These are phyloP conservation scores for Xylaria sp. DNA, from an alignment of 2,329 filamentous ascomycete genomes.

Conservation along the genomic window DNA sequence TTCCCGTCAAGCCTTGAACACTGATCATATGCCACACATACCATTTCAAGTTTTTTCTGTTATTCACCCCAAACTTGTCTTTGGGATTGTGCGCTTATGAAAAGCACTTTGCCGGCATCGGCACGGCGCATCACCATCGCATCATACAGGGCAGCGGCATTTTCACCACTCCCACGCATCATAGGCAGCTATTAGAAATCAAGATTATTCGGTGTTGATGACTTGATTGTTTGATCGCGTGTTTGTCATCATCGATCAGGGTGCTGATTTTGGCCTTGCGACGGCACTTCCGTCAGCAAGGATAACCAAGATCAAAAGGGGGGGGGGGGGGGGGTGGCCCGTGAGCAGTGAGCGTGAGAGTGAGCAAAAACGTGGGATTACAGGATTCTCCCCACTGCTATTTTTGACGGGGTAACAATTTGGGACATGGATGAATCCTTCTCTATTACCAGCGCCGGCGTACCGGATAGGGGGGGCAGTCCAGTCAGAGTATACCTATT, in stretches of 20 bases:
- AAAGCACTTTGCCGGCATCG: conserved; percentile 32
- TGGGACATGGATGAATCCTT: conserved; percentile 32
- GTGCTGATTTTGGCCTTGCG: conserved; percentile 29
- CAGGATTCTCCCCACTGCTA: conserved; percentile 38
- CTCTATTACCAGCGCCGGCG: conserved; percentile 33
- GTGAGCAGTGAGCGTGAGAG: conserved; percentile 18
- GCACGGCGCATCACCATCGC: conserved; percentile 26
- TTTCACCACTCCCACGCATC: conserved; percentile 17
- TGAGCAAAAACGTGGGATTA: conserved; percentile 37
- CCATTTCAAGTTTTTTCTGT: conserved; percentile 26
- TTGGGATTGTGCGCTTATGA: conserved; percentile 27
- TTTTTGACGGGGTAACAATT: conserved; percentile 39
- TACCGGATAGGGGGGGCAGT: conserved; percentile 16
- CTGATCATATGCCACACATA: conserved; percentile 26
- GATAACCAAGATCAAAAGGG: conserved; percentile 9
- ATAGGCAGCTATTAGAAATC: conserved; percentile 41
- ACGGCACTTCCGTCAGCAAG: conserved; percentile 35
- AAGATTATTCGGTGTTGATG: conserved; percentile 32
- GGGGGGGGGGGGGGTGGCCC: conserved; percentile 30
- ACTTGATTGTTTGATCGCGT: conserved; percentile 12
- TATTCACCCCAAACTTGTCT: conserved; percentile 22
- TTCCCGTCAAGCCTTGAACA: conserved; percentile 12
- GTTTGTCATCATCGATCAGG: conserved; percentile 31
- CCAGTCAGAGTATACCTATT: conserved; percentile 16
- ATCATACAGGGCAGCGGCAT: conserved; percentile 26